Conservation (phyloP, 2,329 filamentous ascomycete genomes). For the Alternaria alternata region DNA sequence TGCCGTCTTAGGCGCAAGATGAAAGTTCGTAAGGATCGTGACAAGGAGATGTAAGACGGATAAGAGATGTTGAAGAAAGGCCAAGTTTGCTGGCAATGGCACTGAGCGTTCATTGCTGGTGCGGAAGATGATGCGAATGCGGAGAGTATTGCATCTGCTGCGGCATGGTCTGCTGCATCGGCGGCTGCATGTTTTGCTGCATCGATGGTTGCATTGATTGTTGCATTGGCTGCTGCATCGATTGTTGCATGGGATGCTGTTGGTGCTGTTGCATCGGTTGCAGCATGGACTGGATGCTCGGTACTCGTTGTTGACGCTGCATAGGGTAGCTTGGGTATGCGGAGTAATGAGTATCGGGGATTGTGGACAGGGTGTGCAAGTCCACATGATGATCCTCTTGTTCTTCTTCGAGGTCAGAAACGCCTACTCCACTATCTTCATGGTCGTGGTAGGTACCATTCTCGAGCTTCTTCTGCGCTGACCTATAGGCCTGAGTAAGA, state of each 20-base stretch:
- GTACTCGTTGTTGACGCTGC: constrained; percentile 43
- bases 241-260: constrained; percentile 7
- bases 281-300: constrained; percentile 53
- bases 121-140: constrained; percentile 26
- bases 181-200: constrained; percentile 13
- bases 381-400: constrained; percentile 44
- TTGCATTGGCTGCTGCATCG: constrained; percentile 13
- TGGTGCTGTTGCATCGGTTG: constrained; percentile 18
- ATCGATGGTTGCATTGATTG: constrained; percentile 15
- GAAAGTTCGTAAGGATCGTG: constrained; percentile 28
- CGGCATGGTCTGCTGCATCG: constrained; percentile 5
- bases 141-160: constrained; percentile 30
- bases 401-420: constrained; percentile 59
- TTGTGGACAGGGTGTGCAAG: constrained; percentile 34
- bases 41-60: constrained; percentile 19
- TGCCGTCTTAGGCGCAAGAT: constrained; percentile 1
- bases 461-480: constrained; percentile 69
- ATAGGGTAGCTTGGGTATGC: constrained; percentile 32
- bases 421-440: constrained; percentile 75
- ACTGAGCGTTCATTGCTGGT: constrained; percentile 21
- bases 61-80: constrained; percentile 21
- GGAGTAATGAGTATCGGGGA: constrained; percentile 29
- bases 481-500: constrained; percentile 73
- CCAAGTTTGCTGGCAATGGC: constrained; percentile 18
- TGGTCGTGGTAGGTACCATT: constrained; percentile 55